Base-by-base conservation (phyloP, 1,284 basidiomycete species). In the Cutaneotrichosporon dermatis region DNA sequence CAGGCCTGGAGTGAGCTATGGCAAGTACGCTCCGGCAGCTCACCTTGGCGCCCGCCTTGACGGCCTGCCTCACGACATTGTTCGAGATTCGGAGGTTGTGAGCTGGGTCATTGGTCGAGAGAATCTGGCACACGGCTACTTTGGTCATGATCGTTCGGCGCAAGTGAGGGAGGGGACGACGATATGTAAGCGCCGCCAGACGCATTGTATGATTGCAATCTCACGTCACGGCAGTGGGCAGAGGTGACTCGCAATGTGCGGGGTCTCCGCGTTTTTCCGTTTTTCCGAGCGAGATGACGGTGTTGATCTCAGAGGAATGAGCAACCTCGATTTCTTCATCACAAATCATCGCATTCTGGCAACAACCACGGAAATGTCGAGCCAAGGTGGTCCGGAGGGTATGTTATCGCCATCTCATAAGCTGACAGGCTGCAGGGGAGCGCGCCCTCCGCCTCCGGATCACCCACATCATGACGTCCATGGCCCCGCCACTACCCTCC, bases 1-100 rank as follows among this genome's bases (percentile, higher is more conserved):
- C 80, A 66, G 11, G 73, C 74, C 74, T 76, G 57, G 4, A 0
- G 15, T 54, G 3, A 58, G 52, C 40, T n/a, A n/a, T n/a, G n/a
- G n/a, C n/a, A n/a, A n/a, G n/a, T n/a, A n/a, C n/a, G n/a, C n/a
- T n/a, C n/a, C n/a, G n/a, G n/a, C n/a, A n/a, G n/a, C n/a, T n/a
- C n/a, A n/a, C n/a, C n/a, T n/a, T n/a, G n/a, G n/a, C n/a, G n/a
- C n/a, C n/a, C n/a, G 74, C 75, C 3, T 53, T 50, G 0, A 75
- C 77, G 0, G 81, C 80, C 8, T 73, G 61, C 6, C 71, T 64
- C 41, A 83, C 71, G n/a, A 82, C 68, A n/a, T 64, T 64, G 16
- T 52, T 45, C 9, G 74, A 78, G 8, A 75, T 62, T 4, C 51
- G 48, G 41, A 77, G 63, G 64, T 80, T 80, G 61, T 70, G 64